Evolutionary conservation across 257 asterid genomes (phyloP).

Genomic region (Solanum dulcamara): DNA sequence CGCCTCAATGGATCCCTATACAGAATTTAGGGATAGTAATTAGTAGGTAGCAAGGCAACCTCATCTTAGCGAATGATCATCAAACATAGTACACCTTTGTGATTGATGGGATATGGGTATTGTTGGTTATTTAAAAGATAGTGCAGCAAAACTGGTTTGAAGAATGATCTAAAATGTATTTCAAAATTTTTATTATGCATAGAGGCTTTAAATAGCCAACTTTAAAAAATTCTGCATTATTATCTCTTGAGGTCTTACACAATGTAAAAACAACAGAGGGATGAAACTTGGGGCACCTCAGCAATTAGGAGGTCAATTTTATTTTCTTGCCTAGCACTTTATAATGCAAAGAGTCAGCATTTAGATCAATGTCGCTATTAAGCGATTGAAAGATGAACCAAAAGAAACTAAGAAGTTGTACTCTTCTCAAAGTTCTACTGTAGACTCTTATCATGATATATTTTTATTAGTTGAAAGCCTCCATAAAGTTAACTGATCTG

Average conservation of each 20-base stretch:
- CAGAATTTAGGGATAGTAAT: constrained; percentile 4
- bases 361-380: neutral
- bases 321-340: neutral
- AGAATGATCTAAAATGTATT: neutral
- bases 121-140: neutral
- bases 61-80: neutral
- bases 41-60: neutral
- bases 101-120: neutral
- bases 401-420: neutral
- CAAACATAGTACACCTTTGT: neutral
- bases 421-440: neutral
- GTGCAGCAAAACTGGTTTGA: neutral
- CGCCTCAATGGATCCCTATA: constrained; percentile 88
- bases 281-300: neutral
- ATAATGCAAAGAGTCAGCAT: neutral
- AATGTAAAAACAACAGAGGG: neutral
- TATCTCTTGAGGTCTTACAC: neutral
- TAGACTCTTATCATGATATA: neutral
- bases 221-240: neutral
- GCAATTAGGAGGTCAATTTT: neutral
- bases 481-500: neutral
- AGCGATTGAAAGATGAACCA: neutral
- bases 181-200: neutral
- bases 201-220: neutral
- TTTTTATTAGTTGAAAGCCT: neutral